These are phyloP conservation scores for Saturnispora serradocipensis DNA, from an alignment of 805 yeast genomes.

Conservation along the genomic window DNA sequence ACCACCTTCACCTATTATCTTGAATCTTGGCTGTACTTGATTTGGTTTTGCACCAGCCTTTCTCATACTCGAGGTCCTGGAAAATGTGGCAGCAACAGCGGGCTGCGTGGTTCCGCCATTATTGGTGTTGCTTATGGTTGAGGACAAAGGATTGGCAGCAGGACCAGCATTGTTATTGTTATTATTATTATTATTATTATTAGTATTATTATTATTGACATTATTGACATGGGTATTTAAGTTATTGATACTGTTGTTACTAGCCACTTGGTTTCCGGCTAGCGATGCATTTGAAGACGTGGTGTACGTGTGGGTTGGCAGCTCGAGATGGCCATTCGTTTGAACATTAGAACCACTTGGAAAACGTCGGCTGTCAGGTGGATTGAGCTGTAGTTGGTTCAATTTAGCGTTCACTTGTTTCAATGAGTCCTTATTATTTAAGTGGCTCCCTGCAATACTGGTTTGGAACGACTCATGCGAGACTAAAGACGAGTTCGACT, in stretches of 20 bases:
- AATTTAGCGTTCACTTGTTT: constrained; percentile 4
- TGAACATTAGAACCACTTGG: neutral
- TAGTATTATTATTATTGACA: neutral
- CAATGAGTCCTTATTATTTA: neutral
- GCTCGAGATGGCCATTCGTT: neutral
- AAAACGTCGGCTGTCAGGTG: neutral
- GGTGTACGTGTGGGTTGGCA: neutral
- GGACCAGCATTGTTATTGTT: neutral
- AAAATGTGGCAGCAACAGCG: neutral
- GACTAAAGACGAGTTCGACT: neutral
- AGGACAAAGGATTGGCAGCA: neutral
- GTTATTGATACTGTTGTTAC: neutral
- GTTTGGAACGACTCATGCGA: neutral
- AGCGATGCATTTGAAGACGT: neutral
- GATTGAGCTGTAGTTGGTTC: constrained; percentile 1
- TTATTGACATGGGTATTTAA: neutral
- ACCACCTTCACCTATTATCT: constrained; percentile 36
- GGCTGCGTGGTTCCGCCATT: neutral
- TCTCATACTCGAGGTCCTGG: constrained; percentile 1
- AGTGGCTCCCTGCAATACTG: neutral
- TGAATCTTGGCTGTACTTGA: constrained; percentile 2
- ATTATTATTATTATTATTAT: neutral
- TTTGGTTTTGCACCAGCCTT: neutral
- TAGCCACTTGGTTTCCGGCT: neutral
- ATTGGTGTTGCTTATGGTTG: neutral